Percentiles rank a stretch among this genome's conserved stretches.
Conservation (phyloP, 148 eudicot species). For the Drosera capensis region DNA sequence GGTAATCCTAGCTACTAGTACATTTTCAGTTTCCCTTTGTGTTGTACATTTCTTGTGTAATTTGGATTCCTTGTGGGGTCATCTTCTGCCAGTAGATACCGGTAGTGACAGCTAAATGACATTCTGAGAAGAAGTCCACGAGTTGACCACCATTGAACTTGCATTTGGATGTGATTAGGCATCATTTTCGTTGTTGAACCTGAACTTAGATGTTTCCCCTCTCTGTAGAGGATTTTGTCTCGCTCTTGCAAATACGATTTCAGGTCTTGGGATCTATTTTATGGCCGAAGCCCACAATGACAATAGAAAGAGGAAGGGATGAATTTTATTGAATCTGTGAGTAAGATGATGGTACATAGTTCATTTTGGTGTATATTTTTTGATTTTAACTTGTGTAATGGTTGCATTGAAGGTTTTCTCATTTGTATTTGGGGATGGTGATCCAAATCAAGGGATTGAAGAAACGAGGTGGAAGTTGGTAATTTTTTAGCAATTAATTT, state of each 20-base stretch:
- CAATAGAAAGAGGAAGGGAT: conserved; percentile 38
- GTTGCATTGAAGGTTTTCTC: conserved; percentile 61
- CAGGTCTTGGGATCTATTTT: conserved; percentile 98
- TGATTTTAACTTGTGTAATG: conserved; percentile 7
- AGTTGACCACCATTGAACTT: neutral
- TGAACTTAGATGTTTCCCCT: too few relatives aligned
- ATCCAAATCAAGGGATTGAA: conserved; percentile 98
- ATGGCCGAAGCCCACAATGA: conserved; percentile 47
- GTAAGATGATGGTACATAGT: conserved; percentile 8
- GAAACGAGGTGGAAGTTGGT: conserved; percentile 99
- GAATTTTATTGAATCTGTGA: conserved; percentile 87
- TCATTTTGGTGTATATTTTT: conserved; percentile 2
- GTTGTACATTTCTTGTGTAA: too few relatives aligned
- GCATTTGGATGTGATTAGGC: neutral
- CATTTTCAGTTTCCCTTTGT: too few relatives aligned
- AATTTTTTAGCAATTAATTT: conserved; percentile 48
- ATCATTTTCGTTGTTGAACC: too few relatives aligned
- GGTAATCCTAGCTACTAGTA: too few relatives aligned
- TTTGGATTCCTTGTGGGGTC: too few relatives aligned
- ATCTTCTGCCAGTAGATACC: too few relatives aligned
- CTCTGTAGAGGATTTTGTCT: neutral
- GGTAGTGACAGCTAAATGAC: too few relatives aligned
- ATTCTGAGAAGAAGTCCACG: too few relatives aligned
- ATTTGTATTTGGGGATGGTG: conserved; percentile 95
- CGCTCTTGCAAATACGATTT: neutral